These are phyloP conservation scores for Phytophthora tentaculata DNA, from an alignment of 352 stramenopile species.

Conservation along the genomic window DNA sequence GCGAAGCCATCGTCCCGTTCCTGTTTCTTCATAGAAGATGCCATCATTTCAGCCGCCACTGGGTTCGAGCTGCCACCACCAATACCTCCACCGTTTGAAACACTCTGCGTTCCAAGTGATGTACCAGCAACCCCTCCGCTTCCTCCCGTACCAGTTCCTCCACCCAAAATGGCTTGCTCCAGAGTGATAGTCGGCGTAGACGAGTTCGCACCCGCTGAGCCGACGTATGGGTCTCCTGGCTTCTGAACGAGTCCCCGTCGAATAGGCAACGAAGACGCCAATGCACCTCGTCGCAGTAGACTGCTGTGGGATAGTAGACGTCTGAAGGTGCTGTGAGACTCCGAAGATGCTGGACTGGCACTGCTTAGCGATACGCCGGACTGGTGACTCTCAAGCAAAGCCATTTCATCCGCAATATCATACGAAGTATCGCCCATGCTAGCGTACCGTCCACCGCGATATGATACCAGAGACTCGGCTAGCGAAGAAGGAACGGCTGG, in stretches of 20 bases:
- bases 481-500: conserved; percentile 25
- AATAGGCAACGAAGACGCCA: conserved; percentile 42
- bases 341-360: conserved; percentile 43
- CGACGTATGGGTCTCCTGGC: conserved; percentile 55
- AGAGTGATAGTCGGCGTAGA: conserved; percentile 58
- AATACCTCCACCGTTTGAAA: conserved; percentile 27
- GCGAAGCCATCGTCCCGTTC: conserved; percentile 82
- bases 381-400: conserved; percentile 36
- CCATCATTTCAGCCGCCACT: conserved; percentile 82
- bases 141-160: conserved; percentile 30
- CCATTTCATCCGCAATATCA: conserved; percentile 38
- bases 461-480: conserved; percentile 33
- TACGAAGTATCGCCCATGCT: conserved; percentile 40
- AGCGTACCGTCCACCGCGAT: conserved; percentile 33
- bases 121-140: conserved; percentile 28
- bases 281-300: conserved; percentile 57
- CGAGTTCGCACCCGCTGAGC: conserved; percentile 33
- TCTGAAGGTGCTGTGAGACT: conserved; percentile 57
- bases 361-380: conserved; percentile 44
- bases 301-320: conserved; percentile 68
- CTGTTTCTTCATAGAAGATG: conserved; percentile 72
- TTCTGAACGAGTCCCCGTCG: conserved; percentile 48
- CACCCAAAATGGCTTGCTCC: conserved; percentile 74
- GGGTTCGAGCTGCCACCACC: conserved; percentile 53
- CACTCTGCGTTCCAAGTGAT: conserved; percentile 30